A percentile compares a stretch with the other conserved stretches of the same genome.
These are phyloP conservation scores for Wickerhamomyces bisporus DNA, from an alignment of 805 yeast species.

Conservation along the genomic window DNA sequence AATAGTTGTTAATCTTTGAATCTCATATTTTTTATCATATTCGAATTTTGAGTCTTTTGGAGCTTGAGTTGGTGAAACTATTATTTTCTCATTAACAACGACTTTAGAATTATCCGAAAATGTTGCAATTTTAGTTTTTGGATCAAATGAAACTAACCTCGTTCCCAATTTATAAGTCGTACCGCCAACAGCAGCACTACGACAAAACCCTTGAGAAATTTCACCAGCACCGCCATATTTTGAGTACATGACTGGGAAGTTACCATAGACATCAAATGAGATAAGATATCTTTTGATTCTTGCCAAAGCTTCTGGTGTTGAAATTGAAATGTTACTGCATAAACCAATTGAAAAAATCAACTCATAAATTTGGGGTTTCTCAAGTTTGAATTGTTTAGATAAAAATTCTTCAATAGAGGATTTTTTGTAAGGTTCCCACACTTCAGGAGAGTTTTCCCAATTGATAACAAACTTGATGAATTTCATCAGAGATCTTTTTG, in stretches of 20 bases:
- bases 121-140: conserved; percentile 57
- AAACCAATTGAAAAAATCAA: conserved; percentile 83
- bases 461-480: conserved; percentile 81
- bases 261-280: conserved; percentile 89
- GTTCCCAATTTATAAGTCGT: conserved; percentile 86
- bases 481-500: conserved; percentile 85
- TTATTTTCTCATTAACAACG: conserved; percentile 71
- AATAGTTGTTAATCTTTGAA: conserved; percentile 73
- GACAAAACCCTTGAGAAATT: conserved; percentile 91
- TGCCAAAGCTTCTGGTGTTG: conserved; percentile 70
- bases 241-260: conserved; percentile 86
- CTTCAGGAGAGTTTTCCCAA: conserved; percentile 54
- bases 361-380: conserved; percentile 72
- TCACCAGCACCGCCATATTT: conserved; percentile 97
- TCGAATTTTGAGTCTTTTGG: conserved; percentile 37
- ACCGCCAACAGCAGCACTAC: conserved; percentile 98
- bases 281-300: conserved; percentile 78
- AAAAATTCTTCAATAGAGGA: conserved; percentile 58
- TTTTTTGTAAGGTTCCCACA: conserved; percentile 52
- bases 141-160: conserved; percentile 58
- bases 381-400: conserved; percentile 60
- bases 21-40: conserved; percentile 44
- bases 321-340: conserved; percentile 52
- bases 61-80: conserved; percentile 69
- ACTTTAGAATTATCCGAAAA: conserved; percentile 73